Base-by-base conservation (phyloP, 768 basidiomycete genomes). In the Saitozyma sp. region DNA sequence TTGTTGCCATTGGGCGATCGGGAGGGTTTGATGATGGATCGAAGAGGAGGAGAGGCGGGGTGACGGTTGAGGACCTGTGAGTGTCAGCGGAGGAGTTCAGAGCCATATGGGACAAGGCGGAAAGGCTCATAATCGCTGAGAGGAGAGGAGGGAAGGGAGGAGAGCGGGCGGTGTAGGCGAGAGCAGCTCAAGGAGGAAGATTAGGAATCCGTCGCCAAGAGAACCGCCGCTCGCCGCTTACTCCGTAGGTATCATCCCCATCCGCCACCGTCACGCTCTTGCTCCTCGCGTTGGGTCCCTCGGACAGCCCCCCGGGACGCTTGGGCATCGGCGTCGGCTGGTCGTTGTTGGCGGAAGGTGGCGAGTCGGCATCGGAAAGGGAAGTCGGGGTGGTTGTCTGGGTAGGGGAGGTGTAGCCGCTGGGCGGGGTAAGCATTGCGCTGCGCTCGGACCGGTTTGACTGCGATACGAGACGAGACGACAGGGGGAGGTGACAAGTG, bases 211-310 rank as follows among this genome's bases (percentile, higher is more conserved):
- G 29, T 29, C 29, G 29, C n/a, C 7, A 29, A 54, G 29, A 39
- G 51, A 54, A 41, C 10, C 19, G n/a, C 14, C 53, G 29, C 29
- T 29, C 29, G 29, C 29, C 29, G 29, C 86, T 58, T 82, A 91
- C 91, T 10, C 90, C 90, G 75, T 85, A 83, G 0, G 91, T 92
- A 65, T 91, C 87, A 54, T 86, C 80, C 39, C 85, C 84, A 10
- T 88, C 87, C 3, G 88, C 88, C n/a, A 85, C 84, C 0, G 89
- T 90, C 62, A 92, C 88, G 6, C 87, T 86, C 81, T 88, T 90
- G 66, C 88, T 89, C 59, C 89, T 87, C 0, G 90, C 90, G 78
- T 92, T 88, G 17, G 80, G 80, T 58, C 71, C 70, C 38, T 77
- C 76, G 38, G 59, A 59, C 29, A 74, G 52, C 20, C 67, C 67